Base-by-base conservation (phyloP, 2,329 filamentous ascomycete genomes). In the Bipolaris bicolor region DNA sequence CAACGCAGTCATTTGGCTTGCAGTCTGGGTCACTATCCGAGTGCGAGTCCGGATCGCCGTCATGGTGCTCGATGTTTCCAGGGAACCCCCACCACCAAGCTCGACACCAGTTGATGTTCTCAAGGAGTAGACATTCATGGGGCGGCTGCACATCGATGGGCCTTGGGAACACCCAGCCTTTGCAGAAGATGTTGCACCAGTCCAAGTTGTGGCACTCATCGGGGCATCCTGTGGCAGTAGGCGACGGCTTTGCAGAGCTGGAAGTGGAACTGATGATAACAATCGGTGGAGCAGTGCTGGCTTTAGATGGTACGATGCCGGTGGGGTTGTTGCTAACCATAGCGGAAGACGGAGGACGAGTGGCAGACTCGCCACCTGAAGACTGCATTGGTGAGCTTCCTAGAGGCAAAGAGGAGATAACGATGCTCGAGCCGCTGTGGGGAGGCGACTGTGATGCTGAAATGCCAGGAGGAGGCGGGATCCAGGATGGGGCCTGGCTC, bases 1-100 rank as follows among this genome's bases (percentile, higher is more conserved):
- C 24, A 18, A 57, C 15, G 34, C 65, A 67, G 39, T 63, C 43
- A 5, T 62, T 61, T 1, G 58, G 56, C n/a, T 53, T 50, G 22
- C 64, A 66, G 1, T 48, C 46, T 24, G 48, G 43, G 24, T 54
- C 57, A 13, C 36, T 49, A 6, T 58, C 55, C 4, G 49, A 36
- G 7, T 57, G 49, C 6, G 57, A 53, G n/a, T 57, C 57, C 16
- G 56, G 52, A 47, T 58, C 56, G 6, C 53, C 52, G 26, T 48
- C 41, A 47, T 26, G 31, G 22, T 44, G 20, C 11, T 37, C 26
- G 7, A 33, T 33, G 7, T 40, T 47, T 5, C 33, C n/a, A 18
- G 26, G 26, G 26, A 26, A 26, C 7, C 26, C 26, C 26, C 26
- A 26, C 26, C 26, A 26, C 26, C 26, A 26, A 26, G 7, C 26